Evolutionary conservation across 768 basidiomycete species (phyloP).

Genomic region (Suillus occidentalis): DNA sequence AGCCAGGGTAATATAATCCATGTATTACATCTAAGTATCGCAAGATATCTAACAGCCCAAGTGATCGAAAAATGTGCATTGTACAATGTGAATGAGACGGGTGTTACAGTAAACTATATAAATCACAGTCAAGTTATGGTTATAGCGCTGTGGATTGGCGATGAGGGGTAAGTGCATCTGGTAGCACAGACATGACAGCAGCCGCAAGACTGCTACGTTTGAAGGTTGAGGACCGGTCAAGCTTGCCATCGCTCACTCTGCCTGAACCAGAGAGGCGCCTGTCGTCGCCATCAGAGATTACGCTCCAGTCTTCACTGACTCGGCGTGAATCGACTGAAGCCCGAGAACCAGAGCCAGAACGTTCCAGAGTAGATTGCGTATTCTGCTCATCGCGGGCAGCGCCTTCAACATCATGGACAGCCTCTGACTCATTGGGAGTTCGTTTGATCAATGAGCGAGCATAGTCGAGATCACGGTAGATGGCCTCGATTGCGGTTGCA

Average conservation of each 20-base stretch:
- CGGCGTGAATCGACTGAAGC: constrained; percentile 57
- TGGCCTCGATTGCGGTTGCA: constrained; percentile 86
- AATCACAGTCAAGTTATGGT: constrained; percentile 19
- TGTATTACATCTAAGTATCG: constrained; percentile 17
- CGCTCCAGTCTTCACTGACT: constrained; percentile 85
- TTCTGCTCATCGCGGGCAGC: constrained; percentile 28
- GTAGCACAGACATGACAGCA: constrained; percentile 61
- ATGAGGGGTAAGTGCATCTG: constrained; percentile 48
- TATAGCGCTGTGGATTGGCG: constrained; percentile 36
- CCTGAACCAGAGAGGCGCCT: constrained; percentile 56
- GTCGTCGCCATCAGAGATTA: constrained; percentile 78
- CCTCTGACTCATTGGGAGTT: constrained; percentile 19
- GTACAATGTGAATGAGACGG: constrained; percentile 15
- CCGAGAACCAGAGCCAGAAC: constrained; percentile 43
- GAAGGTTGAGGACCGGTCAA: constrained; percentile 36
- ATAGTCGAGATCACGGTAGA: constrained; percentile 96
- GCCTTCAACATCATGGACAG: constrained; percentile 23
- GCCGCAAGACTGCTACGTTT: constrained; percentile 67
- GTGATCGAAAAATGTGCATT: not conserved
- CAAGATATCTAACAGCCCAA: constrained; percentile 13
- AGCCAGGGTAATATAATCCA: constrained; percentile 36
- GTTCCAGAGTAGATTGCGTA: constrained; percentile 26
- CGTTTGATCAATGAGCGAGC: constrained; percentile 84
- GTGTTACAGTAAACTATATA: not conserved
- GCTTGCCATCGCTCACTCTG: constrained; percentile 36